Evolutionary conservation across 108 stramenopile genomes (phyloP), one percentile per base, ranked within the genome.

Genomic region (Cyclotella sp.): DNA sequence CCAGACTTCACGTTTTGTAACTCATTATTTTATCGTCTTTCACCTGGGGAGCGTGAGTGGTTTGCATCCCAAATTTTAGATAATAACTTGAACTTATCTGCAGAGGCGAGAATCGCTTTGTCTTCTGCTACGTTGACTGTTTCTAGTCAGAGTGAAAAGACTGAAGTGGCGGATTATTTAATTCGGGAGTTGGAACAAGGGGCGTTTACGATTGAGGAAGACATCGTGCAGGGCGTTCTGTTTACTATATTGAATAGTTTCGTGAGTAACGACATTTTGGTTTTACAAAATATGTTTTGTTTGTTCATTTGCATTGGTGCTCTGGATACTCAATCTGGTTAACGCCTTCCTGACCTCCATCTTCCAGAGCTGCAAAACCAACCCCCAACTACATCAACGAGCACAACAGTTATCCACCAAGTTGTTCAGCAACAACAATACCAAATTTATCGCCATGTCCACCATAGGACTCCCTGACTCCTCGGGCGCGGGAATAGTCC

Each of bases 401-500:
- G 67, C 7, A 30, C 51, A 53, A 29, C 28, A 11, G 3, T 29
- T 68, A 13, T 45, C 22, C 49, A 68, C 43, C 28, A 52, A 64
- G 8, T 51, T 51, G 3, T 18, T 51, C 5, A 2, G 9, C 30
- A 61, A 39, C n/a, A 61, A 39, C 34, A 30, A 61, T 19, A 51
- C 30, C 2, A 30, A 30, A 13, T 34, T 39, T n/a, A 29, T 16
- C 24, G 5, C 55, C 55, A 55, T 55, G 22, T 24, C 21, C 24
- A 68, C 40, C 4, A 34, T 34, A 44, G 27, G 19, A 68, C 30
- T 30, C 29, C 28, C 44, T 22, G 24, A 47, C 26, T 47, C 77
- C 15, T 49, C 42, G 44, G 40, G 12, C 21, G 45, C 63, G 42
- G 13, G 80, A 84, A 26, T 94, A 28, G 69, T 94, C 41, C 87